These are phyloP conservation scores for Chrysoporthe cubensis DNA, from an alignment of 2,329 filamentous ascomycete genomes.

Conservation along the genomic window DNA sequence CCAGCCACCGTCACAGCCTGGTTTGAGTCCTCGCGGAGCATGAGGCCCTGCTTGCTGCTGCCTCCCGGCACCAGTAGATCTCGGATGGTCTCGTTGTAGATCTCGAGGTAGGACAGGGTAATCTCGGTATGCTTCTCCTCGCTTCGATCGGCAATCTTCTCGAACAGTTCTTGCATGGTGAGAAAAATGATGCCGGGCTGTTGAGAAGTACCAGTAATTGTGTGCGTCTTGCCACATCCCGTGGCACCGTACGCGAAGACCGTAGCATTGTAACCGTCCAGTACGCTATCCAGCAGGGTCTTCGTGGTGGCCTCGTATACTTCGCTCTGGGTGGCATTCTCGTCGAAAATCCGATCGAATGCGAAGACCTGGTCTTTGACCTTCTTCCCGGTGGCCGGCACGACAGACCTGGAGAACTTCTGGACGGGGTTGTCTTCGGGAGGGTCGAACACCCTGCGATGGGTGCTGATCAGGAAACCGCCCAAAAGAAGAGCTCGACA, in stretches of 20 bases:
- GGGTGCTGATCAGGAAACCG: not conserved
- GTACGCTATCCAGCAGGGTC: constrained; percentile 86
- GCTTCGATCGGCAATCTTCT: constrained; percentile 86
- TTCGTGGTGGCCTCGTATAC: constrained; percentile 95
- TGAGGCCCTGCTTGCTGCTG: constrained; percentile 81
- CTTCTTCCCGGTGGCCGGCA: constrained; percentile 79
- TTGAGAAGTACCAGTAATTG: constrained; percentile 88
- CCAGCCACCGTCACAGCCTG: constrained; percentile 90
- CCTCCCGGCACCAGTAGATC: constrained; percentile 87
- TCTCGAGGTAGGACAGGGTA: constrained; percentile 93
- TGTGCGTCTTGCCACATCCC: constrained; percentile 98
- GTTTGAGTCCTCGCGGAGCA: constrained; percentile 93
- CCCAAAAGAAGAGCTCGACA: not conserved
- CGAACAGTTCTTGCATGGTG: constrained; percentile 98
- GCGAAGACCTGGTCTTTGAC: constrained; percentile 98
- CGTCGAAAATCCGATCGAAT: constrained; percentile 96
- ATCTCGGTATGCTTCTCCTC: constrained; percentile 89
- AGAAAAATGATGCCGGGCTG: constrained; percentile 98
- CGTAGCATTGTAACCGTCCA: constrained; percentile 98
- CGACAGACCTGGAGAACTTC: constrained; percentile 79
- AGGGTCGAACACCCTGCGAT: constrained; percentile 85
- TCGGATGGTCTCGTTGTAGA: constrained; percentile 98
- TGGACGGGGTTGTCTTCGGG: constrained; percentile 94
- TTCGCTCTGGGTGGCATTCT: constrained; percentile 87
- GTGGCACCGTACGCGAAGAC: constrained; percentile 98